Evolutionary conservation across 2,329 filamentous ascomycete species (phyloP), one percentile per base, ranked within the genome.

Genomic region (Stemphylium lycopersici): DNA sequence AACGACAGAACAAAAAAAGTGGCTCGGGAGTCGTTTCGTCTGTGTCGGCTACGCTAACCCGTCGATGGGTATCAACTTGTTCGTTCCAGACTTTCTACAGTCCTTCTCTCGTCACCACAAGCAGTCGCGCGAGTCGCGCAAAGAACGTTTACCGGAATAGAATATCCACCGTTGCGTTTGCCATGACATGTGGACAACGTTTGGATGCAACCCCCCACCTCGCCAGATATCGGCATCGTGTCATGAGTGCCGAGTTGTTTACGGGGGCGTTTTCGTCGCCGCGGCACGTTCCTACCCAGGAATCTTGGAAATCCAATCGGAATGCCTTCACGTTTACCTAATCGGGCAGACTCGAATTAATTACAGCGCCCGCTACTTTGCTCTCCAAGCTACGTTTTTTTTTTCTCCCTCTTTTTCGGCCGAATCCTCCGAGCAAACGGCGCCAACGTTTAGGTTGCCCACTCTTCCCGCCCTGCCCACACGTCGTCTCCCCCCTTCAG

Each of bases 211-310:
- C 13, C 39, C 26, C 26, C 39, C 39, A 41, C 36, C 13, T 48
- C 45, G 46, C 51, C 26, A 54, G 39, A 39, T 16, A 32, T 39
- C 46, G 46, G 51, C 51, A 44, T 50, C 26, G 6, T 43, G 26
- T 42, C 15, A 12, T 38, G 20, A 15, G 16, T 16, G 20, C 34
- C 33, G 10, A 16, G 6, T 22, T 15, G 31, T 36, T 12, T 29
- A 26, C 33, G 44, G 31, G 12, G 15, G 36, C 22, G 15, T 26
- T n/a, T 26, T 38, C 34, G 31, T 15, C 33, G 18, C 24, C 29
- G 18, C 32, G 48, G 39, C 31, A 50, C 24, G 31, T 36, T 37
- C 16, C 22, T 32, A 12, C 38, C 38, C 20, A 22, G 20, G 13
- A 48, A 6, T 5, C 37, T 34, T 39, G 42, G 42, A 22, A 45